These are phyloP conservation scores for Cucurbitaria berberidis DNA, from an alignment of 2,329 filamentous ascomycete species.

Conservation along the genomic window DNA sequence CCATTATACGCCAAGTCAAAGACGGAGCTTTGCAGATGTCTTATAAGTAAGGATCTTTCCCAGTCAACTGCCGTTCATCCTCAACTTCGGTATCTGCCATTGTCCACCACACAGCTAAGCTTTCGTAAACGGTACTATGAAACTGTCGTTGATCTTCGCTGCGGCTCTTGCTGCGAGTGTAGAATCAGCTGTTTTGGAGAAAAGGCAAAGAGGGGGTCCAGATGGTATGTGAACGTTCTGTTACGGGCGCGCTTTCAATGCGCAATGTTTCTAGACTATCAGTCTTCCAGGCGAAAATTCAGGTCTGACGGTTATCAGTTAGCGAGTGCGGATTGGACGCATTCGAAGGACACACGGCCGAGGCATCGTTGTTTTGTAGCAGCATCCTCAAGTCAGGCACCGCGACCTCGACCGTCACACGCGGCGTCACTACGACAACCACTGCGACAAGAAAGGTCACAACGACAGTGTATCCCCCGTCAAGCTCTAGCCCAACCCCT, in stretches of 20 bases:
- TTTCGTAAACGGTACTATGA: constrained; percentile 33
- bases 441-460: constrained; percentile 30
- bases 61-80: constrained; percentile 5
- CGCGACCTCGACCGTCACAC: constrained; percentile 30
- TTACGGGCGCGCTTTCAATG: too few relatives aligned
- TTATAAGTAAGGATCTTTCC: constrained; percentile 32
- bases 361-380: constrained; percentile 39
- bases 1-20: constrained; percentile 2
- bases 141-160: constrained; percentile 24
- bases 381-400: constrained; percentile 36
- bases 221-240: constrained; percentile 37
- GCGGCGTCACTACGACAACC: constrained; percentile 23
- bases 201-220: constrained; percentile 28
- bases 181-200: constrained; percentile 27
- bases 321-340: constrained; percentile 35
- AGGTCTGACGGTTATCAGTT: constrained; percentile 19
- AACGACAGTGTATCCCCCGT: constrained; percentile 29
- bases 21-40: constrained; percentile 5
- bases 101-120: too few relatives aligned
- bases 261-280: too few relatives aligned
- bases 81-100: constrained; percentile 8
- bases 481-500: constrained; percentile 7
- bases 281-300: too few relatives aligned
- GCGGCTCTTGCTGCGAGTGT: constrained; percentile 30
- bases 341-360: constrained; percentile 39